Base-by-base conservation (phyloP, 2,329 filamentous ascomycete species). In the Pyrenophora tritici-repentis region DNA sequence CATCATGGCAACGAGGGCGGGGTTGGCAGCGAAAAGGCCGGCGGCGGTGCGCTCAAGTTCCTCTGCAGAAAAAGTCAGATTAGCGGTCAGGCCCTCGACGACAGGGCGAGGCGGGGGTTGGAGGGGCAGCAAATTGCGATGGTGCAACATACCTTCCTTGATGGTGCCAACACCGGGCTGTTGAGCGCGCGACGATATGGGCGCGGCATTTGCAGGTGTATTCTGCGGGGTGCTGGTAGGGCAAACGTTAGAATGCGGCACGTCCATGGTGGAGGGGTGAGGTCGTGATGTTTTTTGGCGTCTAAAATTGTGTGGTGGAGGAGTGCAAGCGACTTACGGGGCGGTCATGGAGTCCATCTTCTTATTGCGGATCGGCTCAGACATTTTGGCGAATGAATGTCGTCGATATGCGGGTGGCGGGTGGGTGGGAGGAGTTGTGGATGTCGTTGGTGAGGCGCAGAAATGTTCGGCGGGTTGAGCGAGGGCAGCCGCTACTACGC, bases 181-280 rank as follows among this genome's bases (percentile, higher is more conserved):
- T 79, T 96, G 91, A 66, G 95, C 94, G 78, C 94, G 93, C 58
- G 93, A 97, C 46, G 92, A 96, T 78, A 99, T 97, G 62, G 94
- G 94, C 64, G 95, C 94, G 81, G 93, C 92, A 79, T 86, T 91
- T 63, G 91, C 89, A 65, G 94, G 94, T 49, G 94, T 99, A 82
- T 99, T 99, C 80, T 99, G 94, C 72, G 94, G 94, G 72, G 94
- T 99, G 71, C 94, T 97, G 76, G 73, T 55, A 43, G 63, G 49
- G 20, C 50, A 38, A 52, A 56, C 53, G 61, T 71, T 59, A 68
- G 65, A 63, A 45, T 66, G 65, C 55, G 75, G 61, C 64, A 74
- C 55, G 50, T 68, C 56, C 55, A 71, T 62, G 47, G 48, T 41
- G 56, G 57, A 61, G 54, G 31, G 14, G 35, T 10, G 55, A 59